A percentile compares a stretch with the other conserved stretches of the same genome.
phyloP scores from a whole-genome alignment of 495 filamentous ascomycete genomes.

The Aspergillus saccharolyticus region DNA sequence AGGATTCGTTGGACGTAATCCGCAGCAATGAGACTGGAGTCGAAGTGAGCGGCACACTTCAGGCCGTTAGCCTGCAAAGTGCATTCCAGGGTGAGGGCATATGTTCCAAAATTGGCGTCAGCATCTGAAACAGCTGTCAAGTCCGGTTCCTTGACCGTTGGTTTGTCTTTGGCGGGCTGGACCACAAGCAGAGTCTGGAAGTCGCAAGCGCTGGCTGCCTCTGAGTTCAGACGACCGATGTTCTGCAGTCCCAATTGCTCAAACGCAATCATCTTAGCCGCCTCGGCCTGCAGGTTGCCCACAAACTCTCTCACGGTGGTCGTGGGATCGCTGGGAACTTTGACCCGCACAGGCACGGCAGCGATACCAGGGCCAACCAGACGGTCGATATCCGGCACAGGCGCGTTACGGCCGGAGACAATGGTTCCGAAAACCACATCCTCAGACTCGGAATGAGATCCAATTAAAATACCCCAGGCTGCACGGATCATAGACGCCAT shows the following conservation, averaged over 20 bases:
- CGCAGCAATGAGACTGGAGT: conserved; percentile 2
- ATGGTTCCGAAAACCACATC: conserved; percentile 32
- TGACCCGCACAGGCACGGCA: conserved; percentile 29
- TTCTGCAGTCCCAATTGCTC: conserved; percentile 48
- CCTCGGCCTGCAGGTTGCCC: conserved; percentile 31
- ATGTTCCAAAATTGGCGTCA: conserved; percentile 14
- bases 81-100: conserved; percentile 19
- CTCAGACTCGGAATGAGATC: conserved; percentile 28
- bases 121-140: conserved; percentile 3
- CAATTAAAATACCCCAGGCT: conserved; percentile 47
- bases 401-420: conserved; percentile 20
- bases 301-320: conserved; percentile 32
- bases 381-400: conserved; percentile 10
- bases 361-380: conserved; percentile 30
- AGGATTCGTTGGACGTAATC: conserved; percentile 8
- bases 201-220: conserved; percentile 50
- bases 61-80: conserved; percentile 3
- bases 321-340: conserved; percentile 16
- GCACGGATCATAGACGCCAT: conserved; percentile 47
- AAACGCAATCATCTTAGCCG: conserved; percentile 34
- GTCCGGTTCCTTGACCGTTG: conserved; percentile 37
- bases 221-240: conserved; percentile 48
- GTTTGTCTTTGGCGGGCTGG: conserved; percentile 36
- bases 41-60: conserved; percentile 5
- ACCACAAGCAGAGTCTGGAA: conserved; percentile 51